These are phyloP conservation scores for Chaetomium strumarium DNA, from an alignment of 2,329 filamentous ascomycete genomes.

Conservation along the genomic window DNA sequence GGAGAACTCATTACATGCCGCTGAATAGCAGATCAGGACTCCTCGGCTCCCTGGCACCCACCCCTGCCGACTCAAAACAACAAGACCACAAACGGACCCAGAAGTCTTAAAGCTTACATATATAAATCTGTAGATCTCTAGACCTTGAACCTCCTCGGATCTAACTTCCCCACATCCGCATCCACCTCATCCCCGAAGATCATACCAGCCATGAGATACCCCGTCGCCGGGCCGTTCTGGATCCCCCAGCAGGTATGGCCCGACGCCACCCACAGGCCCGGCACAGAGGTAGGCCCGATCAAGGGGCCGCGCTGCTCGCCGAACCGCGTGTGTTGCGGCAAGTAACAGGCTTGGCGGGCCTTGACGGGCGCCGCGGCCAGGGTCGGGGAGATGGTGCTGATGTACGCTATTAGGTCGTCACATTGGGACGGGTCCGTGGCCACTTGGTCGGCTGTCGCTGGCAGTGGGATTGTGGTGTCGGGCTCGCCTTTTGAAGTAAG, in stretches of 20 bases:
- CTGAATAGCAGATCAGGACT: too few species aligned
- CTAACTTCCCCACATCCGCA: constrained; percentile 58
- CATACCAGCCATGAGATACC: constrained; percentile 73
- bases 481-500: constrained; percentile 54
- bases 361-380: constrained; percentile 64
- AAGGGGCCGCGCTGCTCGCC: constrained; percentile 64
- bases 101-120: not conserved
- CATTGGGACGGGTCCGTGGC: constrained; percentile 69
- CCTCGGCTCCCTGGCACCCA: too few species aligned
- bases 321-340: constrained; percentile 66
- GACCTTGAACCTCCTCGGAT: constrained; percentile 59
- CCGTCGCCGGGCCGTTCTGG: constrained; percentile 87
- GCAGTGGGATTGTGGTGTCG: constrained; percentile 68
- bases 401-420: constrained; percentile 79
- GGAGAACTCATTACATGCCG: too few species aligned
- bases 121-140: constrained; percentile 22
- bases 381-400: constrained; percentile 58
- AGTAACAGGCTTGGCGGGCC: constrained; percentile 83
- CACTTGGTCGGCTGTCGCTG: constrained; percentile 68
- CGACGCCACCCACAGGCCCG: constrained; percentile 73
- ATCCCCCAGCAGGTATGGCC: constrained; percentile 99
- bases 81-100: too few species aligned
- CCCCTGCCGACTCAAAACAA: too few species aligned
- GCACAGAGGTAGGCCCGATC: constrained; percentile 66
- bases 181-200: constrained; percentile 65